phyloP scores from a whole-genome alignment of 352 stramenopile species.

The Globisporangium emineosum region DNA sequence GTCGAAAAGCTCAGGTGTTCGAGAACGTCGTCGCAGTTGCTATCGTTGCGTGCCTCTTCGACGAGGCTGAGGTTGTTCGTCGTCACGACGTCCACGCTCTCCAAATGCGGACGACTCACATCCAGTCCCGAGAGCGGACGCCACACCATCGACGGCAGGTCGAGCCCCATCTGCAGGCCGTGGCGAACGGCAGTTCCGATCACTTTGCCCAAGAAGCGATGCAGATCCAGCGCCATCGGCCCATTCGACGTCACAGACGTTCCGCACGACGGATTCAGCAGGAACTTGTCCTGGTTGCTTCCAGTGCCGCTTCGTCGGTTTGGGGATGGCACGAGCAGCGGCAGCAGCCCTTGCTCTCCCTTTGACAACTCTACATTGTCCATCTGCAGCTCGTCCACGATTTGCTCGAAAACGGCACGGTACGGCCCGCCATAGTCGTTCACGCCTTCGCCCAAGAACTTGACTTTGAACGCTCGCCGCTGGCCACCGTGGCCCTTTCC shows the following conservation, averaged over 20 bases:
- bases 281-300: conserved; percentile 91
- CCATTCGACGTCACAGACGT: conserved; percentile 78
- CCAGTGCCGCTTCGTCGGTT: conserved; percentile 84
- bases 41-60: conserved; percentile 44
- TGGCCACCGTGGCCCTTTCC: conserved; percentile 97
- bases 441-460: conserved; percentile 97
- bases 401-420: conserved; percentile 96
- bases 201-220: conserved; percentile 96
- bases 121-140: conserved; percentile 78
- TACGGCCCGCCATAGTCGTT: conserved; percentile 99
- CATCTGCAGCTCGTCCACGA: conserved; percentile 94
- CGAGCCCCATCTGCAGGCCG: conserved; percentile 92
- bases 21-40: conserved; percentile 45
- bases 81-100: conserved; percentile 73
- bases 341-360: conserved; percentile 83
- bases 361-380: conserved; percentile 86
- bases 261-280: conserved; percentile 84
- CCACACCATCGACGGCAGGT: conserved; percentile 88
- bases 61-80: conserved; percentile 68
- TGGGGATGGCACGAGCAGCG: conserved; percentile 85
- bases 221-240: conserved; percentile 90
- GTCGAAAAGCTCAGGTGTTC: conserved; percentile 78
- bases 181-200: conserved; percentile 95
- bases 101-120: conserved; percentile 68
- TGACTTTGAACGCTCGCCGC: conserved; percentile 98